Conservation (phyloP, 1,139 yeast species). For the Geotrichum siamense region DNA sequence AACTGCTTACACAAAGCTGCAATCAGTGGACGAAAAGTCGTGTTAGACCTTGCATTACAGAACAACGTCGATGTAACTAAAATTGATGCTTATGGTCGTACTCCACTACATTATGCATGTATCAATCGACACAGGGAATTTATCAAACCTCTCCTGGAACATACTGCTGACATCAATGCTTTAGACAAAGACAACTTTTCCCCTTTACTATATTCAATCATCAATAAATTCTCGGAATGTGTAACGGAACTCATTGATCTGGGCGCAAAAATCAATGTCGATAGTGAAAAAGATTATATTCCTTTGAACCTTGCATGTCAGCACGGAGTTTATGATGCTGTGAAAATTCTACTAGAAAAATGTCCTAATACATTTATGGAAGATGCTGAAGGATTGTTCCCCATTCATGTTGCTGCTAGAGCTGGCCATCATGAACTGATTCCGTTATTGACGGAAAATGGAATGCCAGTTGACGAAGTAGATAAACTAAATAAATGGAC, state of each 20-base stretch:
- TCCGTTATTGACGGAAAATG: conserved; percentile 57
- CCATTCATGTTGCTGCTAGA: conserved; percentile 82
- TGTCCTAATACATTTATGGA: conserved; percentile 33
- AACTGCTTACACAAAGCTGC: conserved; percentile 47
- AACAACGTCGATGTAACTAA: conserved; percentile 36
- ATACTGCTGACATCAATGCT: conserved; percentile 35
- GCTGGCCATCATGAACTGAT: conserved; percentile 70
- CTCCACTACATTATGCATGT: conserved; percentile 84
- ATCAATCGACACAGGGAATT: conserved; percentile 34
- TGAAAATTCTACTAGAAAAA: conserved; percentile 48
- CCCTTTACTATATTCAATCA: conserved; percentile 73
- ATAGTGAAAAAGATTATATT: conserved; percentile 46
- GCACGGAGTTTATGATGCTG: conserved; percentile 67
- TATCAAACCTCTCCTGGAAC: conserved; percentile 30
- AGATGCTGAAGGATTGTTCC: conserved; percentile 60
- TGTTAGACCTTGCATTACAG: conserved; percentile 36
- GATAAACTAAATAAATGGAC: conserved; percentile 93
- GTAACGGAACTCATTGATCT: conserved; percentile 42
- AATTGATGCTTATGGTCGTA: conserved; percentile 65
- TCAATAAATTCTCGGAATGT: conserved; percentile 54
- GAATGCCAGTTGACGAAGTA: conserved; percentile 69
- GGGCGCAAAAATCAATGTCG: conserved; percentile 39
- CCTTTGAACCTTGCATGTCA: conserved; percentile 90
- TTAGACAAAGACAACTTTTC: conserved; percentile 44
- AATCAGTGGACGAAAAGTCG: conserved; percentile 31